These are phyloP conservation scores for Talaromyces sp. DNA, from an alignment of 2,329 filamentous ascomycete genomes.

Conservation along the genomic window DNA sequence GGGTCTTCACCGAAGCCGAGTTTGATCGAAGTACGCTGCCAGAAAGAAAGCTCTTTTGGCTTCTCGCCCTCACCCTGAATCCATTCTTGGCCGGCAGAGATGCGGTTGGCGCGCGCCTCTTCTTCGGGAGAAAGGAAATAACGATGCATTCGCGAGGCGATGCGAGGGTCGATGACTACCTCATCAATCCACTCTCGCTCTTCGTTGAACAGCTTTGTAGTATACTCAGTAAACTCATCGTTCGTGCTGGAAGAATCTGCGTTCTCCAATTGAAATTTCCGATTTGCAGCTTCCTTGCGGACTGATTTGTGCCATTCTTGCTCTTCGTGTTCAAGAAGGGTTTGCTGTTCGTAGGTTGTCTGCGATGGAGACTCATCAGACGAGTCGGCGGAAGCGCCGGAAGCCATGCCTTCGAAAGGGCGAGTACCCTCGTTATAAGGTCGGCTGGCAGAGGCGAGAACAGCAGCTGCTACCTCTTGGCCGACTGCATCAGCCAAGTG, in stretches of 20 bases:
- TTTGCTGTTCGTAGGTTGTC: constrained; percentile 58
- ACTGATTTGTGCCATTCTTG: constrained; percentile 78
- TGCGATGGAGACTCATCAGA: constrained; percentile 22
- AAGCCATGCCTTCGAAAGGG: constrained; percentile 17
- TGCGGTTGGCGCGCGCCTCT: constrained; percentile 59
- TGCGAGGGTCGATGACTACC: constrained; percentile 69
- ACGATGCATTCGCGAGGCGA: constrained; percentile 72
- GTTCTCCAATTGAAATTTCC: constrained; percentile 4
- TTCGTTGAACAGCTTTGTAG: constrained; percentile 15
- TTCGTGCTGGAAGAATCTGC: constrained; percentile 23
- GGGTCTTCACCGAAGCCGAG: constrained; percentile 39
- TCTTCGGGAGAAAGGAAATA: constrained; percentile 68
- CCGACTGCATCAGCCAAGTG: constrained; percentile 82
- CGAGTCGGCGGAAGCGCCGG: constrained; percentile 10
- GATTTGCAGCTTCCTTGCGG: constrained; percentile 44
- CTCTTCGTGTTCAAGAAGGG: constrained; percentile 66
- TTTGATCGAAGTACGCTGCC: constrained; percentile 35
- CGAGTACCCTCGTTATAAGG: constrained; percentile 32
- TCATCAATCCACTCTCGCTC: constrained; percentile 73
- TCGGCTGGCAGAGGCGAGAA: constrained; percentile 52
- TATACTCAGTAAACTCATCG: not conserved
- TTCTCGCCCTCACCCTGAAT: constrained; percentile 57
- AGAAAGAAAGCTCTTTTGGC: constrained; percentile 29
- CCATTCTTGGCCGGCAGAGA: constrained; percentile 62
- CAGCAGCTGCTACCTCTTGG: constrained; percentile 78